These are phyloP conservation scores for Cercospora berteroae DNA, from an alignment of 2,329 filamentous ascomycete species.

Conservation along the genomic window DNA sequence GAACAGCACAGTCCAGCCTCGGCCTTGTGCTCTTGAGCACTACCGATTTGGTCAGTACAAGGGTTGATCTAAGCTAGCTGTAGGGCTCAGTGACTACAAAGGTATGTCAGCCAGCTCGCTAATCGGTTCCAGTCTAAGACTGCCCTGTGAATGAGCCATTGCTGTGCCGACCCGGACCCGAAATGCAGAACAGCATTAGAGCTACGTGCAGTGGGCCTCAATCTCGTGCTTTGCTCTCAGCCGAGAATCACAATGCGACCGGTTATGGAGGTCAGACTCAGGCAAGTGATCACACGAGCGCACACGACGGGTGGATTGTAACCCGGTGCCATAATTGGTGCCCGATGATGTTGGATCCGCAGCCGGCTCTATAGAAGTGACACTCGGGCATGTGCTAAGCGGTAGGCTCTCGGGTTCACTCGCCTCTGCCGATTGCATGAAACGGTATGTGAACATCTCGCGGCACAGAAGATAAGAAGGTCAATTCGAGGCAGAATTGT, in stretches of 20 bases:
- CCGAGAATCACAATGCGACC: not conserved
- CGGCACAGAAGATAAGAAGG: not conserved
- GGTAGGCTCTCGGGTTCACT: not conserved
- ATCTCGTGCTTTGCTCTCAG: not conserved
- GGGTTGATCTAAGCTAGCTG: not conserved
- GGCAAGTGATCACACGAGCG: not conserved
- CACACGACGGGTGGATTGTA: not conserved
- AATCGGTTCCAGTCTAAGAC: not conserved
- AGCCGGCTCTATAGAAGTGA: not conserved
- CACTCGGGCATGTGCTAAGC: not conserved
- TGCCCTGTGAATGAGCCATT: not conserved
- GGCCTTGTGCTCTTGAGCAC: not conserved
- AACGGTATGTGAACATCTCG: no score
- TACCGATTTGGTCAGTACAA: not conserved
- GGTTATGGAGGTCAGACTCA: not conserved
- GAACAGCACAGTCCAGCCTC: not conserved
- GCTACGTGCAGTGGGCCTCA: not conserved
- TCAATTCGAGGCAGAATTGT: fast-evolving
- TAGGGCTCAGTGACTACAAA: not conserved
- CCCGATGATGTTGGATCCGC: not conserved
- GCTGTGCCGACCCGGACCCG: not conserved
- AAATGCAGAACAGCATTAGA: not conserved
- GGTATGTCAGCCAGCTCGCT: not conserved
- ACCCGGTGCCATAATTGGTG: not conserved
- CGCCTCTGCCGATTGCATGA: not conserved